Percentiles rank a stretch among this genome's conserved stretches.
Evolutionary conservation across 805 yeast genomes (phyloP).

Genomic region (Kodamaea sagamina): DNA sequence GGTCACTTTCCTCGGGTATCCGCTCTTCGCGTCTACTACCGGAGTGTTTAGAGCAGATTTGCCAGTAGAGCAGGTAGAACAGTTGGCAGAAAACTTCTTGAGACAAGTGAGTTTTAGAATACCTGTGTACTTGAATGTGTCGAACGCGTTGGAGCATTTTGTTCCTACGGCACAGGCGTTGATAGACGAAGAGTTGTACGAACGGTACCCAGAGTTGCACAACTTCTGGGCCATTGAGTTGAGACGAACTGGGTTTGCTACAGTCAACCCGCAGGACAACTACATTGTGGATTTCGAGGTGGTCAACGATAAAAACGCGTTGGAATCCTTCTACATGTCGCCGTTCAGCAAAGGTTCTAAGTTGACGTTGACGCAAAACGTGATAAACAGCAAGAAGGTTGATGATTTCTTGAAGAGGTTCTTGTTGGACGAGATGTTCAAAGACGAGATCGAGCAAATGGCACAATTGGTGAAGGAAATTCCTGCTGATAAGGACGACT

Average conservation of each 20-base stretch:
- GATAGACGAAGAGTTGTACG: conserved; percentile 32
- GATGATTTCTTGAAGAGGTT: conserved; percentile 38
- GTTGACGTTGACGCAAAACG: conserved; percentile 28
- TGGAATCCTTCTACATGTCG: conserved; percentile 29
- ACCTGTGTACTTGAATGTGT: conserved; percentile 46
- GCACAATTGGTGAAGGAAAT: conserved; percentile 17
- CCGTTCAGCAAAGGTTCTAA: conserved; percentile 37
- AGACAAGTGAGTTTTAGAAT: conserved; percentile 31
- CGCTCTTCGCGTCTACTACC: conserved; percentile 47
- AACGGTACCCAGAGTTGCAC: conserved; percentile 24
- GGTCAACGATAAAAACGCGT: conserved; percentile 21
- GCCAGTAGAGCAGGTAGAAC: conserved; percentile 47
- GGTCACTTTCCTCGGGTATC: conserved; percentile 24
- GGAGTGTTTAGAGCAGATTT: conserved; percentile 62
- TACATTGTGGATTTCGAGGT: conserved; percentile 40
- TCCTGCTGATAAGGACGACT: conserved; percentile 6
- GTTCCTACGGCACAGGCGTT: conserved; percentile 35
- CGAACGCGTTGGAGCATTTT: conserved; percentile 31
- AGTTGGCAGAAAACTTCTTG: conserved; percentile 28
- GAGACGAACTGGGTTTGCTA: conserved; percentile 18
- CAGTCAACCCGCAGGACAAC: conserved; percentile 22
- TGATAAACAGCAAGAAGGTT: conserved; percentile 27
- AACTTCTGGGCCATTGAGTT: conserved; percentile 34
- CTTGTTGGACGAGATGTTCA: conserved; percentile 42
- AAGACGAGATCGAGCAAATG: conserved; percentile 37